Conservation (phyloP, 2,329 filamentous ascomycete genomes). For the Curvularia sp. region DNA sequence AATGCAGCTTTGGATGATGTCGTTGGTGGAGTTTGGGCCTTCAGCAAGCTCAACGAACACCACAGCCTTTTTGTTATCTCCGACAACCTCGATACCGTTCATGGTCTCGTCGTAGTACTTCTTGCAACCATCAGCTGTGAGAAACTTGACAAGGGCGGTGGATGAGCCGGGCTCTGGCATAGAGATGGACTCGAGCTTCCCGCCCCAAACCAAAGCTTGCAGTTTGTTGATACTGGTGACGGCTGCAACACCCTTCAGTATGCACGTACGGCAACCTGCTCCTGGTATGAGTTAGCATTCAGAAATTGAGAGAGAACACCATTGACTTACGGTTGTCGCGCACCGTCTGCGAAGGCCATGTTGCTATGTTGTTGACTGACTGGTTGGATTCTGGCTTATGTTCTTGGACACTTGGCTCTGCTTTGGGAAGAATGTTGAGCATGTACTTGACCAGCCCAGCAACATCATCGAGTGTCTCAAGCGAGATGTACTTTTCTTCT, state of each 20-base stretch:
- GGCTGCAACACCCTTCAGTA: slow-evolving; percentile 35
- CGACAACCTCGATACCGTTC: slow-evolving; percentile 43
- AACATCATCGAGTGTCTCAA: slow-evolving; percentile 34
- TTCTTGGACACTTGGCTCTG: not conserved
- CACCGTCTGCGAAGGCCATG: slow-evolving; percentile 42
- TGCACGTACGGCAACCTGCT: slow-evolving; percentile 32
- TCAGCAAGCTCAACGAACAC: slow-evolving; percentile 40
- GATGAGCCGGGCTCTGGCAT: slow-evolving; percentile 33
- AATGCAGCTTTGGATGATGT: slow-evolving; percentile 51
- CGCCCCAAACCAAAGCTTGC: slow-evolving; percentile 50
- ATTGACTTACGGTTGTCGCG: slow-evolving; percentile 36
- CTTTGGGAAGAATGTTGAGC: slow-evolving; percentile 24
- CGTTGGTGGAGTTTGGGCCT: slow-evolving; percentile 47
- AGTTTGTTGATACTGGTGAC: slow-evolving; percentile 37
- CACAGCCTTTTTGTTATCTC: slow-evolving; percentile 27
- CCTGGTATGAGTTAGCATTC: slow-evolving; percentile 25
- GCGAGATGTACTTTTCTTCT: slow-evolving; percentile 23
- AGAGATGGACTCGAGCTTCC: slow-evolving; percentile 42
- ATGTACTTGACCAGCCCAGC: slow-evolving; percentile 33
- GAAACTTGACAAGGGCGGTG: slow-evolving; percentile 43
- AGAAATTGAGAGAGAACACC: not conserved
- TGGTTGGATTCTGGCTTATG: slow-evolving; percentile 2
- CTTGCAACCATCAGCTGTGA: slow-evolving; percentile 42
- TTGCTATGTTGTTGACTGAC: slow-evolving; percentile 19
- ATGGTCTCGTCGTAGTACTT: slow-evolving; percentile 44